Percentiles rank a stretch among this genome's conserved stretches.
Evolutionary conservation across 225 moss, liverwort and hornwort species (phyloP).

Genomic region (Pseudisothecium myosuroides): DNA sequence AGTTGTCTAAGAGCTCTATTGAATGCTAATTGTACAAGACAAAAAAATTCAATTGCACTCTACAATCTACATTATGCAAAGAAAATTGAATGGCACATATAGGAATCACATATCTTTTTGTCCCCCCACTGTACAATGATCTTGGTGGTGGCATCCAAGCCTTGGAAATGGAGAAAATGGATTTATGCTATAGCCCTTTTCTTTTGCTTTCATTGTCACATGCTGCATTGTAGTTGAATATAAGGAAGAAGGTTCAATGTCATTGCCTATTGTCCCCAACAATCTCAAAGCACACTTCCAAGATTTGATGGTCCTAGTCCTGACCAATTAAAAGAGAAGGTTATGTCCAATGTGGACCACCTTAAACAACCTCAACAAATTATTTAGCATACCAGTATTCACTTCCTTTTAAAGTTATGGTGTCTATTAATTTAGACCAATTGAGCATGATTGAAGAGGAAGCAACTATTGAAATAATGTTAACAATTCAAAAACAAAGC

Average conservation of each 20-base stretch:
- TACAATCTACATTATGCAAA: neutral
- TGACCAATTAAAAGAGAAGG: neutral
- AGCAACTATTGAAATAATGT: accelerated
- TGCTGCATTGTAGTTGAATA: no score
- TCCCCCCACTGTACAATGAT: neutral
- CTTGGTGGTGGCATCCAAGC: neutral
- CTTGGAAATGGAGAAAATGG: neutral
- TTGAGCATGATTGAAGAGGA: neutral
- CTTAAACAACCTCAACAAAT: neutral
- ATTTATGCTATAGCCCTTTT: neutral
- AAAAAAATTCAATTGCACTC: neutral
- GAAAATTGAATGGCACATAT: neutral
- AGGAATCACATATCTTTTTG: neutral
- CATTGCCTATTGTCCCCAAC: neutral
- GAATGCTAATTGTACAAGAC: neutral
- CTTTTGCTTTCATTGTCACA: neutral
- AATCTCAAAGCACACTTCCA: neutral
- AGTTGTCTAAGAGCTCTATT: neutral
- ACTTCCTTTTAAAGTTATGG: neutral
- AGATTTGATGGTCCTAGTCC: no score
- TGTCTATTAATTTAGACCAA: neutral
- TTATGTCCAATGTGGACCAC: neutral
- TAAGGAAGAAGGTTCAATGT: neutral
- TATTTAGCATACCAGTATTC: neutral
- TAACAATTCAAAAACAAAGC: neutral